These are phyloP conservation scores for Candida sp. DNA, from an alignment of 1,139 yeast species.

Conservation along the genomic window DNA sequence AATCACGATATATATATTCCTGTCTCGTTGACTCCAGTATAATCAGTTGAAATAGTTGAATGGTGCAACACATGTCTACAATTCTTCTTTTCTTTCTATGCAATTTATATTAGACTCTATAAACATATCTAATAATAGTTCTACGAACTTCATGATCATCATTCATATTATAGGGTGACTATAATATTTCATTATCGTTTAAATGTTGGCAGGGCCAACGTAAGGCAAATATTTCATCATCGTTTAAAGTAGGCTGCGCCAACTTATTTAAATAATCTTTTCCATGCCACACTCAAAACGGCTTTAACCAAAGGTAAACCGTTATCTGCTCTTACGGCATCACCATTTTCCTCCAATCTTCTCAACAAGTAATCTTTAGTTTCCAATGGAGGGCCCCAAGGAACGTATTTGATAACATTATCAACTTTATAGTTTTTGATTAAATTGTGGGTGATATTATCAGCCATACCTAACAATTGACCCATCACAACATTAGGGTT, in stretches of 20 bases:
- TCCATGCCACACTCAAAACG: constrained; percentile 41
- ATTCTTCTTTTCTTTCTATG: not conserved
- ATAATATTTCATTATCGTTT: not conserved
- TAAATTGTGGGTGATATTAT: constrained; percentile 76
- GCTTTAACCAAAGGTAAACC: constrained; percentile 75
- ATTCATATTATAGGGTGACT: not conserved
- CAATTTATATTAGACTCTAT: constrained; percentile 1
- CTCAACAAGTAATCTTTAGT: constrained; percentile 88
- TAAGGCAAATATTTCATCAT: too few relatives aligned
- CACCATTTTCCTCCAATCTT: constrained; percentile 95
- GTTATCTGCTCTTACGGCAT: constrained; percentile 86
- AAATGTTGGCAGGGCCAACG: too few relatives aligned
- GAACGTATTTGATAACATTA: constrained; percentile 88
- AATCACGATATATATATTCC: too few relatives aligned
- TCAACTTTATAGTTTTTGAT: constrained; percentile 60
- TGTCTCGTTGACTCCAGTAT: too few relatives aligned
- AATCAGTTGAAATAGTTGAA: too few relatives aligned
- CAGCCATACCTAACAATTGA: constrained; percentile 96
- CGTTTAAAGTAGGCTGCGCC: not conserved
- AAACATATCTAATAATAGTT: not conserved
- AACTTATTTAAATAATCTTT: constrained; percentile 27
- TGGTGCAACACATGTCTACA: too few relatives aligned
- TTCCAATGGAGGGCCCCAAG: constrained; percentile 98
- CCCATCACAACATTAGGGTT: constrained; percentile 67
- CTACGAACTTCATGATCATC: not conserved